phyloP scores from a whole-genome alignment of 306 rosid genomes.

The Styphnolobium japonicum region DNA sequence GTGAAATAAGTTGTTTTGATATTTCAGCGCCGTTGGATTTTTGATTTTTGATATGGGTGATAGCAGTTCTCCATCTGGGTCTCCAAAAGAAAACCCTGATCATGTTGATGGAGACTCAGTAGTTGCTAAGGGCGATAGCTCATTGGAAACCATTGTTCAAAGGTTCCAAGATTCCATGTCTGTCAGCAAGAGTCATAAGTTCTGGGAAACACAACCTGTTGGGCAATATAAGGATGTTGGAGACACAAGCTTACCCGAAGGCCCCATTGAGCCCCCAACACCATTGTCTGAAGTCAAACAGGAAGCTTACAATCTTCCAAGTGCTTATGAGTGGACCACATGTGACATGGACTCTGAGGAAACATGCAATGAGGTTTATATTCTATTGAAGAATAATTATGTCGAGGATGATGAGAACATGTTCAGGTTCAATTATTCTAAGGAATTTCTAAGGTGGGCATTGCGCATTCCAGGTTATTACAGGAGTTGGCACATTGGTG shows the following conservation, averaged over 20 bases:
- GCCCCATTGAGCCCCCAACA: constrained; percentile 65
- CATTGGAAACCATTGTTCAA: constrained; percentile 51
- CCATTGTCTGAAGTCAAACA: constrained; percentile 72
- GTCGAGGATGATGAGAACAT: constrained; percentile 57
- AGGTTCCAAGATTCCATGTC: constrained; percentile 69
- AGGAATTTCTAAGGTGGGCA: constrained; percentile 79
- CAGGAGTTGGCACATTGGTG: constrained; percentile 78
- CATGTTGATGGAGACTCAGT: not conserved
- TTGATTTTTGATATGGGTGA: constrained; percentile 20
- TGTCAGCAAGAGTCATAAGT: constrained; percentile 52
- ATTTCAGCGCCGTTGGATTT: not conserved
- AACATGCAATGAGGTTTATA: constrained; percentile 34
- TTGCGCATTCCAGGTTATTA: constrained; percentile 65
- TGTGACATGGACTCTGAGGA: constrained; percentile 31
- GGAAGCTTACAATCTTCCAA: constrained; percentile 78
- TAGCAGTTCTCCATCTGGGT: constrained; percentile 19
- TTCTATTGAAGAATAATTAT: constrained; percentile 51
- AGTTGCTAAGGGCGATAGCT: constrained; percentile 11
- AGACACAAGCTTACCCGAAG: constrained; percentile 53
- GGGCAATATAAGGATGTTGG: constrained; percentile 75
- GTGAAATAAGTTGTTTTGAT: not conserved
- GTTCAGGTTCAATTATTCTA: constrained; percentile 75
- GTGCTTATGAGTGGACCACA: constrained; percentile 40
- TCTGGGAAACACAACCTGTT: constrained; percentile 57
- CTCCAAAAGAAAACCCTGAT: constrained; percentile 29